Conservation (phyloP, 2,329 filamentous ascomycete species). For the Ophiostoma sp. region DNA sequence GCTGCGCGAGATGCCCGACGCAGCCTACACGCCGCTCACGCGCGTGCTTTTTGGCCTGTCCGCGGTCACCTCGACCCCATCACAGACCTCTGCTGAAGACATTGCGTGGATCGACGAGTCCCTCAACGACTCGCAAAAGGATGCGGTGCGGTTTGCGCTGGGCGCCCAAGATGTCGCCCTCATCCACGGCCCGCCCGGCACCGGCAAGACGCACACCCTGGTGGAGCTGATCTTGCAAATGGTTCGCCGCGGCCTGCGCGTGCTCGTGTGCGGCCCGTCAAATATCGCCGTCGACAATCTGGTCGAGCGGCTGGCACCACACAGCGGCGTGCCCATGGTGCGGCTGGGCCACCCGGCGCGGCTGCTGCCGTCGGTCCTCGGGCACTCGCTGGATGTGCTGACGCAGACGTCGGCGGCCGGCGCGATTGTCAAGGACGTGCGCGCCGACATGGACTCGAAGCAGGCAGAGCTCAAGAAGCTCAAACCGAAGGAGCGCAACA, state of each 20-base stretch:
- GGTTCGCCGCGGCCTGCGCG: conserved; percentile 62
- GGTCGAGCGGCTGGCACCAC: conserved; percentile 79
- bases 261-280: conserved; percentile 92
- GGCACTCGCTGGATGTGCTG: conserved; percentile 84
- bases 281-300: conserved; percentile 99
- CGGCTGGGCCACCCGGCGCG: conserved; percentile 89
- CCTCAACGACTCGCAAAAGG: conserved; percentile 62
- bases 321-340: conserved; percentile 80
- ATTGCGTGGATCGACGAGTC: conserved; percentile 57
- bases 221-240: conserved; percentile 95
- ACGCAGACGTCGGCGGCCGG: conserved; percentile 88
- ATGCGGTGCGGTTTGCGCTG: conserved; percentile 74
- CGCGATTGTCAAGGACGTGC: conserved; percentile 80
- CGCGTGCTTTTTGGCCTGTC: conserved; percentile 58
- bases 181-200: conserved; percentile 94
- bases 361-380: conserved; percentile 78
- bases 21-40: conserved; percentile 55
- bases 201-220: conserved; percentile 92
- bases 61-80: conserved; percentile 37
- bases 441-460: conserved; percentile 87
- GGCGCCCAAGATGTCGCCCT: conserved; percentile 75
- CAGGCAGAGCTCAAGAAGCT: conserved; percentile 82
- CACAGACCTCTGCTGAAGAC: conserved; percentile 33
- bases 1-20: conserved; percentile 52
- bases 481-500: conserved; percentile 40